Conservation (phyloP, 345 rosid species). For the Aquilaria malaccensis region DNA sequence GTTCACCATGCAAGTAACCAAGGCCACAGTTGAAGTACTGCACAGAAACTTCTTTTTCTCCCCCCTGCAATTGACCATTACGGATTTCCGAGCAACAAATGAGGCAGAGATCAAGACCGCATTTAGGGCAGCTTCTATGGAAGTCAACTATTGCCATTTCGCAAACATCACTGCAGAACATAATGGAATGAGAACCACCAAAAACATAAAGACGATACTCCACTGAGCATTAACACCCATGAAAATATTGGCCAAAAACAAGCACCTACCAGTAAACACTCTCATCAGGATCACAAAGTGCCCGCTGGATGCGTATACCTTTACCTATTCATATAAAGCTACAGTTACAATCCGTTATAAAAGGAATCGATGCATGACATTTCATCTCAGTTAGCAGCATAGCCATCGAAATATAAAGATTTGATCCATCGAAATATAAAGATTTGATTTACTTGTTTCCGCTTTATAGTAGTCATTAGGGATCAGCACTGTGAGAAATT, state of each 20-base stretch:
- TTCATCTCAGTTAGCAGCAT: background rate
- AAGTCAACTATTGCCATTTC: constrained; percentile 37
- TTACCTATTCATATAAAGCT: constrained; percentile 14
- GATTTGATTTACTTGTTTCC: background rate
- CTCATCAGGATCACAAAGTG: constrained; percentile 19
- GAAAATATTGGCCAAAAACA: background rate
- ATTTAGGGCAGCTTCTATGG: constrained; percentile 34
- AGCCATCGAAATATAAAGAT: background rate
- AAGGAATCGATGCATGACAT: background rate
- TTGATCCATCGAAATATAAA: background rate
- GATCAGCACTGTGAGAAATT: background rate
- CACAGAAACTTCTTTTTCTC: constrained; percentile 12
- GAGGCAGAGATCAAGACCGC: constrained; percentile 36
- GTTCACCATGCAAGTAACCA: constrained; percentile 29
- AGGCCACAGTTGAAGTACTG: constrained; percentile 13
- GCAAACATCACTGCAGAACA: constrained; percentile 31
- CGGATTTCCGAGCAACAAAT: constrained; percentile 34
- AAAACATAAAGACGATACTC: too few species aligned
- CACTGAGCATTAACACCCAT: too few species aligned
- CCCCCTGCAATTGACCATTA: constrained; percentile 25
- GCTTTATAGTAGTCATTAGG: background rate
- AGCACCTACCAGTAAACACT: constrained; percentile 32
- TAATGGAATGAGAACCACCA: too few species aligned
- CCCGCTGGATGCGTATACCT: constrained; percentile 13
- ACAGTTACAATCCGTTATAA: background rate